Conservation (phyloP, 352 stramenopile species). For the Phytophthora boehmeriae region DNA sequence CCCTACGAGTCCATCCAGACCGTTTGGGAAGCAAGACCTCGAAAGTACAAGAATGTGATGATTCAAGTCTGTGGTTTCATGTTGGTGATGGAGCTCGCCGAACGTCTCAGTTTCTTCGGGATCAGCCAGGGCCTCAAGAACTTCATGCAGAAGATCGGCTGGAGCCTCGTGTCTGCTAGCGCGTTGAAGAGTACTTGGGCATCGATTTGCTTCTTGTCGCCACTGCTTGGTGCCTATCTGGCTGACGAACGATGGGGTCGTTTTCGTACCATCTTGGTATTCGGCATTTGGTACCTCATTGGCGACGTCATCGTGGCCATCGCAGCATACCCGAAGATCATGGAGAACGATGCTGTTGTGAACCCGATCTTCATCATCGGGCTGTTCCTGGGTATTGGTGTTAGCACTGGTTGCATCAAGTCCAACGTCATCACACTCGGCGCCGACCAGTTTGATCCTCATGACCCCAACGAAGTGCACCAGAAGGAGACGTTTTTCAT, state of each 20-base stretch:
- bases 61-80: slow-evolving; percentile 68
- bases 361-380: slow-evolving; percentile 64
- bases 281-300: slow-evolving; percentile 58
- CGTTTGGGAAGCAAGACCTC: slow-evolving; percentile 50
- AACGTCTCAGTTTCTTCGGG: slow-evolving; percentile 81
- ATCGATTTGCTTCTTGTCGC: slow-evolving; percentile 66
- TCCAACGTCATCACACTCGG: slow-evolving; percentile 68
- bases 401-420: slow-evolving; percentile 57
- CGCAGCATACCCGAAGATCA: slow-evolving; percentile 50
- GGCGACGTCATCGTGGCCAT: slow-evolving; percentile 61
- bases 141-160: slow-evolving; percentile 77
- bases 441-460: slow-evolving; percentile 64
- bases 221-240: slow-evolving; percentile 65
- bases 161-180: slow-evolving; percentile 59
- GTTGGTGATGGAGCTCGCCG: slow-evolving; percentile 67
- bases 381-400: slow-evolving; percentile 56
- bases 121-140: slow-evolving; percentile 90
- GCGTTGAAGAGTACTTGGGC: slow-evolving; percentile 70
- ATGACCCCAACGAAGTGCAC: slow-evolving; percentile 45
- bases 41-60: slow-evolving; percentile 68
- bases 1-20: slow-evolving; percentile 26
- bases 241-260: slow-evolving; percentile 66
- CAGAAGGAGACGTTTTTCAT: slow-evolving; percentile 78
- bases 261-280: slow-evolving; percentile 60
- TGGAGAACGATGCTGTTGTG: slow-evolving; percentile 32